These are phyloP conservation scores for Cladophialophora yegresii DNA, from an alignment of 2,329 filamentous ascomycete species.

Conservation along the genomic window DNA sequence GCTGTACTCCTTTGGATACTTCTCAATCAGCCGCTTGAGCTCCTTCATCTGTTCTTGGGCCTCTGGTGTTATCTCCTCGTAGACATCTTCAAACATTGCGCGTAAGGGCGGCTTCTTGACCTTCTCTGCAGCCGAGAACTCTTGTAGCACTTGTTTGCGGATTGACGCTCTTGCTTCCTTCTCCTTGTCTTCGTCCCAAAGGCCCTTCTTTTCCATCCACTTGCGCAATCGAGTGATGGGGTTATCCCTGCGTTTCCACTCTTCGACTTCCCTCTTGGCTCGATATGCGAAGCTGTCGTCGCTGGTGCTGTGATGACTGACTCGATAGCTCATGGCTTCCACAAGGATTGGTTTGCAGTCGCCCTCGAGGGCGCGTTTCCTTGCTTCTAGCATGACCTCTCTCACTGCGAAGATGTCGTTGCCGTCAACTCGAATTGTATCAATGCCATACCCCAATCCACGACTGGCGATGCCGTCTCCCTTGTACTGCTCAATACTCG, in stretches of 20 bases:
- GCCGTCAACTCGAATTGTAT: slow-evolving; percentile 89
- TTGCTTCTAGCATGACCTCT: slow-evolving; percentile 74
- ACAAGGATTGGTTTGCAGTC: slow-evolving; percentile 83
- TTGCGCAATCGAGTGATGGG: slow-evolving; percentile 82
- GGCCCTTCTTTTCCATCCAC: slow-evolving; percentile 79
- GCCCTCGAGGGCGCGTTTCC: slow-evolving; percentile 73
- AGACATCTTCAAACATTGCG: slow-evolving; percentile 78
- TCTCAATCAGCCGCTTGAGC: slow-evolving; percentile 73
- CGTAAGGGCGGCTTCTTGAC: slow-evolving; percentile 58
- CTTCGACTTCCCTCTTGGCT: slow-evolving; percentile 86
- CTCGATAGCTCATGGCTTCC: slow-evolving; percentile 97
- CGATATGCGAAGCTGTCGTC: slow-evolving; percentile 98
- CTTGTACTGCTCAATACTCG: slow-evolving; percentile 85
- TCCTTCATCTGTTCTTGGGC: slow-evolving; percentile 72
- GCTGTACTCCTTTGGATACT: slow-evolving; percentile 92
- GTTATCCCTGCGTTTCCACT: slow-evolving; percentile 90
- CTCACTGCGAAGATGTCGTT: slow-evolving; percentile 90
- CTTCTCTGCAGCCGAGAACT: slow-evolving; percentile 71
- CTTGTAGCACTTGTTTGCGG: slow-evolving; percentile 75
- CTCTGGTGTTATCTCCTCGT: slow-evolving; percentile 82
- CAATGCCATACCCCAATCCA: slow-evolving; percentile 88
- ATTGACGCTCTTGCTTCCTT: slow-evolving; percentile 66
- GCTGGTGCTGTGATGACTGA: slow-evolving; percentile 93
- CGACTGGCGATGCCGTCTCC: slow-evolving; percentile 88
- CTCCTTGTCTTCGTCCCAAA: slow-evolving; percentile 86